Evolutionary conservation across 495 filamentous ascomycete species (phyloP), one percentile per base, ranked within the genome.

Genomic region (Paragyromitra xinjiangensis): DNA sequence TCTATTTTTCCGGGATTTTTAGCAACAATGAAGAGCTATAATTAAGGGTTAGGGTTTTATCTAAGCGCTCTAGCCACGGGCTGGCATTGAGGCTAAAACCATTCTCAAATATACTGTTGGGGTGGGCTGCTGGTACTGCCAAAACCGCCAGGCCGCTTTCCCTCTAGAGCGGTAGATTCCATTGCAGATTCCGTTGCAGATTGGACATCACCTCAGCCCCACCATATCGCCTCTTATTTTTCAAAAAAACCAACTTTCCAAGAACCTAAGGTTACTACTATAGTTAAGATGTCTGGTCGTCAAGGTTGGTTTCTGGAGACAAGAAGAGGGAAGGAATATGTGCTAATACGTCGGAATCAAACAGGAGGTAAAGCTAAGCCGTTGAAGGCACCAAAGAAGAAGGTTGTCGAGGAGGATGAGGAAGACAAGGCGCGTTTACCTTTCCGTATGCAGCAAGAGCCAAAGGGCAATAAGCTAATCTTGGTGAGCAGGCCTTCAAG

Each of bases 371-470:
- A 83, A 75, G 81, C 81, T 14, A 83, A 83, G 64, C 81, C 81
- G 55, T 77, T 83, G 79, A 83, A 83, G 78, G 66, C 65, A 16
- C 81, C 81, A 2, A 83, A 83, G 71, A 83, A 83, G 81, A 75
- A 80, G 64, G 78, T 80, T 64, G 67, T 55, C 48, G 79, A 78
- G 22, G 81, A 82, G 19, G 81, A 83, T 24, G 81, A 83, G 6
- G 81, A 83, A 11, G 74, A 77, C 51, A 82, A 79, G 65, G 68
- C 64, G 66, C 22, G 12, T 34, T 40, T 4, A 5, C 1, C 9
- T 39, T 40, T 12, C 8, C 9, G 11, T 44, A 34, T 4, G 26
- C 2, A 29, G 5, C 14, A 12, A n/a, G 16, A 39, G 19, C 24
- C 22, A 39, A 16, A 34, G 22, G 40, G 16, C 44, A 16, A 37